phyloP scores from a whole-genome alignment of 164 flowering plant species.

The Piper longum region DNA sequence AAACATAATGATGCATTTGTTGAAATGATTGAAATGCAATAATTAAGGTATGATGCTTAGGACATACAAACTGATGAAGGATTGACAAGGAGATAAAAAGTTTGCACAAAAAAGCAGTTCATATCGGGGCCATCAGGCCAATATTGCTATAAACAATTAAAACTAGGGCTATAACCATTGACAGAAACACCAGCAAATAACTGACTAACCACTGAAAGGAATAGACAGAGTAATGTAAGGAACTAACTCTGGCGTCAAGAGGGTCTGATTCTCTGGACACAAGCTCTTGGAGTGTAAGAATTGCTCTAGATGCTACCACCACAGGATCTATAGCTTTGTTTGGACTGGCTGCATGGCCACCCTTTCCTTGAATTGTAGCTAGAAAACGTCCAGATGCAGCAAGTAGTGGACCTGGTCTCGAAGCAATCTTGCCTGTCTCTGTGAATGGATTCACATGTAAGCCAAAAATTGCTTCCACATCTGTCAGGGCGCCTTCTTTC shows the following conservation, averaged over 20 bases:
- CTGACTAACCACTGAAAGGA: not conserved
- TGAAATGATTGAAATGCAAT: no score
- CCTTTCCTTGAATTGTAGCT: slow-evolving; percentile 38
- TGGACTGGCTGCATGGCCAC: slow-evolving; percentile 48
- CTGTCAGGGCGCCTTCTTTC: slow-evolving; percentile 50
- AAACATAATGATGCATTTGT: not conserved
- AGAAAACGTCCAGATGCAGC: slow-evolving; percentile 47
- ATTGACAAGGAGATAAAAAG: no score
- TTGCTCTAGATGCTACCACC: slow-evolving; percentile 42
- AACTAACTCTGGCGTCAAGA: slow-evolving; percentile 36
- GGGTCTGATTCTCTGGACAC: slow-evolving; percentile 71
- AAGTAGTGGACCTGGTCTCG: slow-evolving; percentile 53
- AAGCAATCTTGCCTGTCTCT: slow-evolving; percentile 40
- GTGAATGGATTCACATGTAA: slow-evolving; percentile 45
- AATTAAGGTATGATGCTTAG: no score
- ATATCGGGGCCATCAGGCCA: no score
- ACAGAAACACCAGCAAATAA: not conserved
- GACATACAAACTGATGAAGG: no score
- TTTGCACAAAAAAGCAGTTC: no score
- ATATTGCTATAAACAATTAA: no score
- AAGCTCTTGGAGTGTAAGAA: slow-evolving; percentile 55
- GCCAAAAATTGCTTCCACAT: slow-evolving; percentile 44
- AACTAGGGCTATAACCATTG: no score
- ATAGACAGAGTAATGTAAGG: not conserved
- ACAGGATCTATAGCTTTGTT: slow-evolving; percentile 39